Base-by-base conservation (phyloP, 352 stramenopile genomes). In the Globisporangium lucens region DNA sequence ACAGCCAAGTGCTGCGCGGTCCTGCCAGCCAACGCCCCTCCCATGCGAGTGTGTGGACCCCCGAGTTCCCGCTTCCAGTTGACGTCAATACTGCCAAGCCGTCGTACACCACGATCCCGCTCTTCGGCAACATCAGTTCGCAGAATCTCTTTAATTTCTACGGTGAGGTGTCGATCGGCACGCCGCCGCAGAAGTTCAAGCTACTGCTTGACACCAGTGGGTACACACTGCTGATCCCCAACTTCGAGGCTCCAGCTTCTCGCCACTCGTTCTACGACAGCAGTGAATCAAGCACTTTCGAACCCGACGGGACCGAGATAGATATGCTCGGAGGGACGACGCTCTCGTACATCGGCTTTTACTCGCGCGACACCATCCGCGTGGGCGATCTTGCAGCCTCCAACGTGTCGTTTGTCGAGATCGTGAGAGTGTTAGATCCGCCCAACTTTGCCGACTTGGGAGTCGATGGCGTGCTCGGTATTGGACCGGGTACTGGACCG, bases 271-370 rank as follows among this genome's bases (percentile, higher is more conserved):
- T 36, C 52, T 72, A 72, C 61, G 68, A 72, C 38, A 38, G 68
- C 66, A 46, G 17, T 5, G 6, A 27, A 6, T 72, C 61, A 38
- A 61, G 43, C 17, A 53, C 66, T n/a, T 72, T 68, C 61, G 51
- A 35, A 2, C 36, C 52, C 8, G 62, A 68, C 24, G 61, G 66
- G 38, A 63, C 60, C 1, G 33, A 10, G 29, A 33, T 33, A 33
- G 1, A 4, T 33, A 4, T 3, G 29, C 29, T 33, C 29, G 29
- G 29, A 33, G 29, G 29, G 29, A 33, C 3, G 29, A 33, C 29
- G 29, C 5, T 33, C 29, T 33, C 29, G n/a, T 63, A 27, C 55
- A 27, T 46, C 15, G 66, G 66, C 8, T 72, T 68, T n/a, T 4
- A 55, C 5, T 71, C 66, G 24, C 41, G 61, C 7, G 66, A 71